Evolutionary conservation across 768 basidiomycete species (phyloP).

Genomic region (Tulasnella sp.): DNA sequence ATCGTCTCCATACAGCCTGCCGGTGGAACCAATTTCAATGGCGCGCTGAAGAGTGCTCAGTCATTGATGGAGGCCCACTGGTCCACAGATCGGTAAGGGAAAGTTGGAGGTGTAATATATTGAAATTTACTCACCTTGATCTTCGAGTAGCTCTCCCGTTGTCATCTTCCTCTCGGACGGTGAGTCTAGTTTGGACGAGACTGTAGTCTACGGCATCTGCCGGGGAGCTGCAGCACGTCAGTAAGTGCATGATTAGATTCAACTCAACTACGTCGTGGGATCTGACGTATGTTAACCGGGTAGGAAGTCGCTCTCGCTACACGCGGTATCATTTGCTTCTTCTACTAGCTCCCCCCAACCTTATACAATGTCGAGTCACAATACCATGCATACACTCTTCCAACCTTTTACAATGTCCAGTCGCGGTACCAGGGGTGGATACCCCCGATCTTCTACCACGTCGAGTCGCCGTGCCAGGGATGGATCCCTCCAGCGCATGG

Average conservation of each 20-base stretch:
- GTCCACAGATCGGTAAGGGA: conserved; percentile 40
- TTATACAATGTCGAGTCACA: conserved; percentile 35
- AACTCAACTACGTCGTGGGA: too few relatives aligned
- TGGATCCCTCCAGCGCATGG: too few relatives aligned
- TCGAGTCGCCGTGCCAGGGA: too few relatives aligned
- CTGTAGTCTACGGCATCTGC: conserved; percentile 33
- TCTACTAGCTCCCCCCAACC: conserved; percentile 19
- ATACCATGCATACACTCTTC: too few relatives aligned
- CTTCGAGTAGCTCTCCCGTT: conserved; percentile 34
- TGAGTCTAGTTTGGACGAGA: conserved; percentile 33
- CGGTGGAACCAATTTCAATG: conserved; percentile 37
- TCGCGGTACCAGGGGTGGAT: too few relatives aligned
- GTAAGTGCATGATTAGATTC: too few relatives aligned
- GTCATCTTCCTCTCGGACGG: conserved; percentile 54
- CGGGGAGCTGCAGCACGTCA: conserved; percentile 32
- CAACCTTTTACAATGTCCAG: too few relatives aligned
- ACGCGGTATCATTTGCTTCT: conserved; percentile 46
- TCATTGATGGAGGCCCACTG: conserved; percentile 36
- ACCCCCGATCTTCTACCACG: too few relatives aligned
- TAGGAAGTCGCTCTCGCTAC: conserved; percentile 48
- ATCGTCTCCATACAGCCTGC: conserved; percentile 28
- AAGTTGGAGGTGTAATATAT: too few relatives aligned
- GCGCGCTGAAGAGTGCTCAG: conserved; percentile 33
- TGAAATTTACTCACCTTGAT: too few relatives aligned
- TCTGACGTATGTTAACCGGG: too few relatives aligned